phyloP scores from a whole-genome alignment of 495 filamentous ascomycete genomes.

The Penicillium crystallinum region DNA sequence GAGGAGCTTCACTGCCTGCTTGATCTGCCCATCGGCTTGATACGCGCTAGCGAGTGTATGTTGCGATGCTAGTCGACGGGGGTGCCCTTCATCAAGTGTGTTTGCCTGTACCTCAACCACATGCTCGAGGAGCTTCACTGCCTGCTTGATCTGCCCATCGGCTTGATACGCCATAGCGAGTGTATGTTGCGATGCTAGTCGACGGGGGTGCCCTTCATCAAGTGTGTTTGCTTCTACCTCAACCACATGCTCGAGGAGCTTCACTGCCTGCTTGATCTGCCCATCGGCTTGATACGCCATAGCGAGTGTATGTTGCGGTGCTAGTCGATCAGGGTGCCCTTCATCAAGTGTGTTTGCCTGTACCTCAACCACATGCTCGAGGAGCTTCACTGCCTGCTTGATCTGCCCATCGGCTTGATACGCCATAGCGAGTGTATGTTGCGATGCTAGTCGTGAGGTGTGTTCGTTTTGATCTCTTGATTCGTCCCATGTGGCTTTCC shows the following conservation, averaged over 20 bases:
- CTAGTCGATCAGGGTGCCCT: constrained; percentile 22
- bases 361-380: constrained; percentile 10
- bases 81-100: constrained; percentile 21
- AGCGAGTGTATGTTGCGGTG: constrained; percentile 25
- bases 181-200: constrained; percentile 23
- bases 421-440: no score
- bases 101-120: constrained; percentile 22
- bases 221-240: constrained; percentile 14
- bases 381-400: neutral
- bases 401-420: no score
- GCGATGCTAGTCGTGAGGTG: no score
- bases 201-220: constrained; percentile 21
- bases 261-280: constrained; percentile 25
- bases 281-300: constrained; percentile 20
- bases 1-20: constrained; percentile 26
- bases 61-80: constrained; percentile 21
- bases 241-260: constrained; percentile 31
- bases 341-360: constrained; percentile 14
- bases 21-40: constrained; percentile 17
- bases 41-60: constrained; percentile 25
- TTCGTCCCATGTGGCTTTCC: no score
- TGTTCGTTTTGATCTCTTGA: no score
- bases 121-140: constrained; percentile 28
- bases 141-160: constrained; percentile 26
- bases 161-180: constrained; percentile 20